Evolutionary conservation across 805 yeast species (phyloP).

Genomic region (Yarrowia divulgata): DNA sequence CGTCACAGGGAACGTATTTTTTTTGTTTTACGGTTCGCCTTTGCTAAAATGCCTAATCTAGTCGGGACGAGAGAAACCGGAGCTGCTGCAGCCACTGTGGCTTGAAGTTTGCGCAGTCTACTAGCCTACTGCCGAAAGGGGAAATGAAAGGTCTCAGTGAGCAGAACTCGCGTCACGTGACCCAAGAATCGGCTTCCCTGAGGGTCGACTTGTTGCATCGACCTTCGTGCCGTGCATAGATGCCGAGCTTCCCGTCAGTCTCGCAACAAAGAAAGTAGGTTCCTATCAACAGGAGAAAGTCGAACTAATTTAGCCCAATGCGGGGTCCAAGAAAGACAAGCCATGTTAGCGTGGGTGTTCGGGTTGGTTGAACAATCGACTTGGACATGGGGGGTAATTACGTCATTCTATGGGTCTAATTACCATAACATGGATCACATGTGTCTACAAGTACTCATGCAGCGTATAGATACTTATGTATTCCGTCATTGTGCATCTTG

Average conservation of each 20-base stretch:
- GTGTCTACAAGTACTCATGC: not conserved
- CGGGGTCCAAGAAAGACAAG: not conserved
- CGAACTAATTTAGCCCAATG: not conserved
- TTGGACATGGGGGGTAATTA: constrained; percentile 16
- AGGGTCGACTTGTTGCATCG: not conserved
- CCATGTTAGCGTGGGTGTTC: not conserved
- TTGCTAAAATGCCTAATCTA: not conserved
- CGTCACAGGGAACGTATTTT: not conserved
- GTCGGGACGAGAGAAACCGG: not conserved
- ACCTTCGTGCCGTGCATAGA: constrained; percentile 6
- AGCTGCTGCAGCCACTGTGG: constrained; percentile 24
- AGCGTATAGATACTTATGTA: not conserved
- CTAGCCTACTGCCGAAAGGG: not conserved
- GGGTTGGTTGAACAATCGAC: not conserved
- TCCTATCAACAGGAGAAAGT: not conserved
- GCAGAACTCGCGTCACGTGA: not conserved
- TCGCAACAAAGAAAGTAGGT: not conserved
- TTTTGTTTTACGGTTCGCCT: too few species aligned
- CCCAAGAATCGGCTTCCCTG: not conserved
- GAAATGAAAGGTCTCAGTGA: not conserved
- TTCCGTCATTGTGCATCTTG: too few species aligned
- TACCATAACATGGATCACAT: not conserved
- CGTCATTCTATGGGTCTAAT: not conserved
- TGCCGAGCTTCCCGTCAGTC: not conserved
- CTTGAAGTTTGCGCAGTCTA: constrained; percentile 5